These are phyloP conservation scores for Chaetomium olivaceum DNA, from an alignment of 2,329 filamentous ascomycete genomes.

Conservation along the genomic window DNA sequence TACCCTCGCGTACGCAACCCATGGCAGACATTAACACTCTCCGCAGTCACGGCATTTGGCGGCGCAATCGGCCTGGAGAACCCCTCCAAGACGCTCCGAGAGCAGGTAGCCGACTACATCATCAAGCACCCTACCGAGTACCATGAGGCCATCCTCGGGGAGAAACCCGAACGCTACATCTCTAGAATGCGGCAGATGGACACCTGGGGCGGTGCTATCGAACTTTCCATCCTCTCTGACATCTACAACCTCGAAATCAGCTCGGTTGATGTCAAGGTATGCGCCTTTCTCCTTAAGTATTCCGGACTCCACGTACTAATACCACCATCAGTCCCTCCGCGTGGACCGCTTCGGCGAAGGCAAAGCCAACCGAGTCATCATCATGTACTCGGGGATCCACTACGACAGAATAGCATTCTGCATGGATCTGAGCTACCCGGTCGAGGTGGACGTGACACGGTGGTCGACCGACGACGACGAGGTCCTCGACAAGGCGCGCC, in stretches of 20 bases:
- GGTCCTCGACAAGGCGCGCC: constrained; percentile 67
- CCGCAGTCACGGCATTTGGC: constrained; percentile 71
- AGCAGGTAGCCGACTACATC: constrained; percentile 76
- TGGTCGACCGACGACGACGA: constrained; percentile 60
- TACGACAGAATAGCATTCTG: constrained; percentile 87
- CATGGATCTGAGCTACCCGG: constrained; percentile 57
- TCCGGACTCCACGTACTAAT: background rate
- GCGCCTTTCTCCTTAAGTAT: background rate
- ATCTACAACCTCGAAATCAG: constrained; percentile 85
- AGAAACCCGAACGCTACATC: constrained; percentile 73
- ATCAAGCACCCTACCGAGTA: constrained; percentile 71
- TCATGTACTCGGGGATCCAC: constrained; percentile 91
- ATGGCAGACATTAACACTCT: background rate
- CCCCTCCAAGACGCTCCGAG: constrained; percentile 59
- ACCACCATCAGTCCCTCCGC: constrained; percentile 34
- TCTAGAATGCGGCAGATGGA: constrained; percentile 76
- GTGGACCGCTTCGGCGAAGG: constrained; percentile 80
- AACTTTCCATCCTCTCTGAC: constrained; percentile 80
- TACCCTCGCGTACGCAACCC: background rate
- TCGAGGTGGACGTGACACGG: constrained; percentile 70
- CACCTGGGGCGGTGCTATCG: constrained; percentile 89
- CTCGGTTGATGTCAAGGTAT: constrained; percentile 73
- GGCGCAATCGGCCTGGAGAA: constrained; percentile 44
- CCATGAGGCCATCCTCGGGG: constrained; percentile 73
- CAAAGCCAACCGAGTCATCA: constrained; percentile 66